phyloP scores from a whole-genome alignment of 345 rosid species.

The Draba incana region DNA sequence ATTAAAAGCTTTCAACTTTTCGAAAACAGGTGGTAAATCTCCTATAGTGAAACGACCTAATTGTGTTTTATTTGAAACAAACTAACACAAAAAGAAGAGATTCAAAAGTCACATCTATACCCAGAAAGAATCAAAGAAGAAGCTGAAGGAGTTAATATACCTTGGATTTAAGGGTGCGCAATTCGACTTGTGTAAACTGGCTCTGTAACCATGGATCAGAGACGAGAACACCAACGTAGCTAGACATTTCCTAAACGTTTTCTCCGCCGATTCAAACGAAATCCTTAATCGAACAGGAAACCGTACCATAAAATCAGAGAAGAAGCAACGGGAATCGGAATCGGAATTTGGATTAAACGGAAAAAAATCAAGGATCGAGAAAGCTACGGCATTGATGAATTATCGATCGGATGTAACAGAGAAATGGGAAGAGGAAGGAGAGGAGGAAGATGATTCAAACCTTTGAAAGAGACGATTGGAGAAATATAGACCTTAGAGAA shows the following conservation, averaged over 20 bases:
- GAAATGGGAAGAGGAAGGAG: not conserved
- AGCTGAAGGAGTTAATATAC: constrained; percentile 35
- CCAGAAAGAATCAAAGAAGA: not conserved
- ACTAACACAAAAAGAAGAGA: constrained; percentile 44
- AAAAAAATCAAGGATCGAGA: constrained; percentile 20
- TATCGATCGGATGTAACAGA: constrained; percentile 21
- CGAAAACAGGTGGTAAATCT: constrained; percentile 72
- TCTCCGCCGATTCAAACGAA: constrained; percentile 18
- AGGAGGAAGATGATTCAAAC: not conserved
- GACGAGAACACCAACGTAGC: constrained; percentile 87
- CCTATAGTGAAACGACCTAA: constrained; percentile 57
- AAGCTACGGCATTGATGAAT: not conserved
- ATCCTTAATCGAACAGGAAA: constrained; percentile 40
- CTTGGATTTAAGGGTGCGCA: constrained; percentile 93
- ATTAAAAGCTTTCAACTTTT: constrained; percentile 68
- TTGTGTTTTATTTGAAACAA: constrained; percentile 62
- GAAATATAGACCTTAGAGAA: constrained; percentile 11
- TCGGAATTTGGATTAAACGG: not conserved
- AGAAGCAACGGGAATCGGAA: not conserved
- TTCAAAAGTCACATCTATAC: constrained; percentile 25
- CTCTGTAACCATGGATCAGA: constrained; percentile 98
- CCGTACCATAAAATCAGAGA: not conserved
- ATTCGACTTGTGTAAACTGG: constrained; percentile 99
- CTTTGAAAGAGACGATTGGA: not conserved
- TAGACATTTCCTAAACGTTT: constrained; percentile 54